Base-by-base conservation (phyloP, 495 filamentous ascomycete genomes). In the Mytilinidion resinicola region DNA sequence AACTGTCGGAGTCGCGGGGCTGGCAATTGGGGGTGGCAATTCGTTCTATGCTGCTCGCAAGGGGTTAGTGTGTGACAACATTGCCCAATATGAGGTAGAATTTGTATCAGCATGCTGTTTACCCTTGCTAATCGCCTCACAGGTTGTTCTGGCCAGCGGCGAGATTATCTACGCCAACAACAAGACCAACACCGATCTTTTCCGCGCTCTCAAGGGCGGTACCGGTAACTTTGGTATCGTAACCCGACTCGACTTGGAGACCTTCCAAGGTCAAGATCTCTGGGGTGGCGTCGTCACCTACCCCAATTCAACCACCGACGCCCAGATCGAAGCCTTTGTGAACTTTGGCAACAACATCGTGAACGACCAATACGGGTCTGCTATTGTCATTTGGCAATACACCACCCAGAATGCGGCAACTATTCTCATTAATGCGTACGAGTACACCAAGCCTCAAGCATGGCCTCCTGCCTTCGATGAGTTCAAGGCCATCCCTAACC, bases 131-230 rank as follows among this genome's bases (percentile, higher is more conserved):
- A 49, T 42, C 82, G 67, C 60, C 25, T 30, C 25, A 30, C 78
- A 83, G 46, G 71, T 85, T 14, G 80, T 84, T 20, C 70, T 84
- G 8, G 77, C 80, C 47, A 79, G 80, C 63, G 75, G 77, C 19
- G 78, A 73, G 17, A 73, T 83, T 63, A 72, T 79, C 21, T 74
- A 75, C 47, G 80, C 77, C 8, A 77, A 71, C 43, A 64, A 66
- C 14, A 67, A 71, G 19, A 55, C 54, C 42, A 63, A 79, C 47
- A 67, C 73, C 0, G 73, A 76, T 38, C 68, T 78, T 10, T 78
- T 69, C 61, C 65, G 67, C 51, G 72, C 69, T 8, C 72, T 80
- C 38, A 74, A 77, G 41, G 77, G 77, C 8, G 76, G 77, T 21
- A 69, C 69, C 15, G 78, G 75, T 62, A 79, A 76, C 67, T 80